Evolutionary conservation across 2,329 filamentous ascomycete species (phyloP), one percentile per base, ranked within the genome.

Genomic region (Nemania diffusa): DNA sequence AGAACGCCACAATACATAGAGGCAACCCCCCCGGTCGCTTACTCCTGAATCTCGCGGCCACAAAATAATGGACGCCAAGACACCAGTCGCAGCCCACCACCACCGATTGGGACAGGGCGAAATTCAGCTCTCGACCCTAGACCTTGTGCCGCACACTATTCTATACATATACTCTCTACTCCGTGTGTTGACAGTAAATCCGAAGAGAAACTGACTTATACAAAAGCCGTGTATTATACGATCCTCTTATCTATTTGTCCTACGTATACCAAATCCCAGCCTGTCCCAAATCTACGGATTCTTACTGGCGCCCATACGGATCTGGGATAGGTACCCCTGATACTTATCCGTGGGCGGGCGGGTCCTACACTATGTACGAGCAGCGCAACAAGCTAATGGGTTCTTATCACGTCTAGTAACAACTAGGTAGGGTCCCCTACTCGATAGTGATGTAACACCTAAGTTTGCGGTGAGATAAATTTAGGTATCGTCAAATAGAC

Each of bases 41-140:
- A 68, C 65, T 68, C 65, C 65, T 68, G 65, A 65, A 55, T 62
- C 52, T 57, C 42, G 62, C 65, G 57, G 60, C 65, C 26, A 56
- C 56, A 61, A 27, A 64, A 58, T 34, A 52, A 46, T 55, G 46
- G 52, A 32, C 50, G 65, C 65, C 62, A 64, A 67, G 65, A 52
- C 17, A 13, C 20, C 27, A 53, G 34, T 56, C 56, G 61, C 60
- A 64, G 61, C 61, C 42, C 61, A 61, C 57, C 26, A 61, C 57
- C 48, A 63, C 56, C 29, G 56, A 60, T 55, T 57, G 44, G 60
- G 61, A 64, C 52, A 61, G 46, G 65, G 61, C 61, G 65, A 55
- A 51, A 56, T 64, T 64, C 65, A 68, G 65, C 56, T 52, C 32
- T 48, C 34, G 46, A 34, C 46, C 46, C 60, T n/a, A 32, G 42